A percentile compares a stretch with the other conserved stretches of the same genome.
These are phyloP conservation scores for Candida pseudoviswanathii DNA, from an alignment of 1,139 yeast species.

Conservation along the genomic window DNA sequence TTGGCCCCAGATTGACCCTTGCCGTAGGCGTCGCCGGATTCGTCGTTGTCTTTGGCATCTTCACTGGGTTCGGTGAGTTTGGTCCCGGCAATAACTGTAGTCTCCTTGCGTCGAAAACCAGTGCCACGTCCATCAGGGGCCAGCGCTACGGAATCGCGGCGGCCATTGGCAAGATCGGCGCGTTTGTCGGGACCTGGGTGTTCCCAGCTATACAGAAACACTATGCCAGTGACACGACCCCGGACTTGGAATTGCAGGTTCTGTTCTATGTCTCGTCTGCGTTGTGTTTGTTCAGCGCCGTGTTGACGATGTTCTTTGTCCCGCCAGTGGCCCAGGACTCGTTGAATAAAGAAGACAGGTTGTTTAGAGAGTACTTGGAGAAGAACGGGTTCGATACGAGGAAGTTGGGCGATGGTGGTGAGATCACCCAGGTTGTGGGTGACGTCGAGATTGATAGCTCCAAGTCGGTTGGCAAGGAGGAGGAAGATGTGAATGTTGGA, in stretches of 20 bases:
- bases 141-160: conserved; percentile 90
- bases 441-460: background rate
- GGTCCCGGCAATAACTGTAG: conserved; percentile 96
- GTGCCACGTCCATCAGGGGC: conserved; percentile 89
- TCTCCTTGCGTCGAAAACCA: conserved; percentile 79
- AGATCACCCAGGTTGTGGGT: background rate
- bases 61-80: conserved; percentile 83
- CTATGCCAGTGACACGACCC: conserved; percentile 25
- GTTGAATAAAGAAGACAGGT: conserved; percentile 71
- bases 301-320: conserved; percentile 66
- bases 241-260: conserved; percentile 47
- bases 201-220: conserved; percentile 70
- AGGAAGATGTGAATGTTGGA: conserved; percentile 3
- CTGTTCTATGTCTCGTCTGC: conserved; percentile 84
- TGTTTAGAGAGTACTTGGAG: conserved; percentile 64
- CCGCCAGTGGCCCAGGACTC: conserved; percentile 86
- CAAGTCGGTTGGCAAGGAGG: conserved; percentile 5
- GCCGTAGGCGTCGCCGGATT: conserved; percentile 71
- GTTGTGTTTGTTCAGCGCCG: conserved; percentile 70
- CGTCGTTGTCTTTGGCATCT: conserved; percentile 84
- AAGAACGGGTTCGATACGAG: conserved; percentile 59
- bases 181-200: conserved; percentile 84
- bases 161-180: conserved; percentile 87
- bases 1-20: conserved; percentile 84
- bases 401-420: conserved; percentile 38